Evolutionary conservation across 495 filamentous ascomycete species (phyloP), one percentile per base, ranked within the genome.

Genomic region (Penicillium salamii): DNA sequence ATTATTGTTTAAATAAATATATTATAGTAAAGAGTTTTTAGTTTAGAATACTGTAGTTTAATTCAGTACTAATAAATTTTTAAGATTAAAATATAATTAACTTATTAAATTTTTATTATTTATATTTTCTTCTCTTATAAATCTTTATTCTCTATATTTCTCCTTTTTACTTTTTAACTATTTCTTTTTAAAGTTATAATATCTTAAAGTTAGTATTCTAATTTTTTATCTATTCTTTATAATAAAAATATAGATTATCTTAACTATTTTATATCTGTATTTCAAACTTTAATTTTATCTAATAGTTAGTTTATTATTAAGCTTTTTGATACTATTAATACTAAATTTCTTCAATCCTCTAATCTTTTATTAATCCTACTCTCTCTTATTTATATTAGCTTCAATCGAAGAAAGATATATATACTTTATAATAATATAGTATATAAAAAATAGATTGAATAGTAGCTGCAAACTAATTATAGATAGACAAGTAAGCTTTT

Each of bases 401-500:
- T 13, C 3, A 32, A 42, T 42, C 5, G 5, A n/a, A 28, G 23
- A 29, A 42, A 42, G 23, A 7, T 15, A 17, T 42, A 17, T 28
- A 15, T 42, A 7, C 5, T 42, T 17, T 42, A 42, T 18, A 18
- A 28, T 51, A 54, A 44, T 4, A 55, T 50, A 34, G 8, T 33
- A 33, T 29, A 50, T 42, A 38, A 41, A 15, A 14, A 46, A 41
- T 50, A 21, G 32, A 26, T 52, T 13, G 26, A 35, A 14, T 50
- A 26, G 20, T 50, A n/a, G 31, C 13, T 50, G 9, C 20, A 50
- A 23, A 50, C 28, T 23, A 18, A 42, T 11, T 42, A 26, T 50
- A 36, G 39, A n/a, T 31, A 34, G 29, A 53, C 36, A 14, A 43
- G 11, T 28, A 50, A 44, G 20, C 21, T 52, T 40, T 18, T 15